Percentiles rank a stretch among this genome's conserved stretches.
These are phyloP conservation scores for Leccinum rimulosum DNA, from an alignment of 768 basidiomycete genomes.

Conservation along the genomic window DNA sequence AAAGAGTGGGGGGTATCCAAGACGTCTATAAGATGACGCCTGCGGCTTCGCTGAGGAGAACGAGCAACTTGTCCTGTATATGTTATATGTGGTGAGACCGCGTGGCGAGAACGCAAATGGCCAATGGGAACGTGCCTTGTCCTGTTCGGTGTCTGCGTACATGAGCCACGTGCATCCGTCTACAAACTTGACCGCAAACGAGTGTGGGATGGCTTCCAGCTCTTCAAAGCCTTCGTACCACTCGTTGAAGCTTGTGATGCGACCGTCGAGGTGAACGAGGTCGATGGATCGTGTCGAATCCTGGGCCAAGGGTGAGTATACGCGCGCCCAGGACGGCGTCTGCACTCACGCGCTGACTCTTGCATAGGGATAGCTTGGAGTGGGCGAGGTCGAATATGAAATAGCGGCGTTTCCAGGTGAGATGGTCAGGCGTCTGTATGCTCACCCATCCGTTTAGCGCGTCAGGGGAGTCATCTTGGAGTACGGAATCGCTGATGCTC, in stretches of 20 bases:
- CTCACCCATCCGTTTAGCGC: conserved; percentile 59
- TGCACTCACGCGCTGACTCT: conserved; percentile 46
- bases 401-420: conserved; percentile 65
- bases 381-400: conserved; percentile 51
- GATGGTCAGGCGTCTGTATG: conserved; percentile 50
- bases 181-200: conserved; percentile 63
- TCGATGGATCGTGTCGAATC: conserved; percentile 30
- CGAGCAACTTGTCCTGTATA: conserved; percentile 24
- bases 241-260: conserved; percentile 49
- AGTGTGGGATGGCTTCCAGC: conserved; percentile 59
- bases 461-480: conserved; percentile 38
- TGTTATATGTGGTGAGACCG: background rate
- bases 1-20: conserved; percentile 9
- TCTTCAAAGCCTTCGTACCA: conserved; percentile 71
- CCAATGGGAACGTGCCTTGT: conserved; percentile 44
- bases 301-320: conserved; percentile 17
- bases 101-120: background rate
- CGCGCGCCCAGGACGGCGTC: background rate
- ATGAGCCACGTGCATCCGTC: conserved; percentile 53
- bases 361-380: conserved; percentile 45
- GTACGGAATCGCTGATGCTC: conserved; percentile 45
- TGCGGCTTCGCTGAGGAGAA: conserved; percentile 30
- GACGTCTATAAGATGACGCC: conserved; percentile 26
- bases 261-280: conserved; percentile 45
- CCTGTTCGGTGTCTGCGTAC: conserved; percentile 61